Evolutionary conservation across 202 grass and related monocot species (phyloP).

Genomic region (Setaria italica): DNA sequence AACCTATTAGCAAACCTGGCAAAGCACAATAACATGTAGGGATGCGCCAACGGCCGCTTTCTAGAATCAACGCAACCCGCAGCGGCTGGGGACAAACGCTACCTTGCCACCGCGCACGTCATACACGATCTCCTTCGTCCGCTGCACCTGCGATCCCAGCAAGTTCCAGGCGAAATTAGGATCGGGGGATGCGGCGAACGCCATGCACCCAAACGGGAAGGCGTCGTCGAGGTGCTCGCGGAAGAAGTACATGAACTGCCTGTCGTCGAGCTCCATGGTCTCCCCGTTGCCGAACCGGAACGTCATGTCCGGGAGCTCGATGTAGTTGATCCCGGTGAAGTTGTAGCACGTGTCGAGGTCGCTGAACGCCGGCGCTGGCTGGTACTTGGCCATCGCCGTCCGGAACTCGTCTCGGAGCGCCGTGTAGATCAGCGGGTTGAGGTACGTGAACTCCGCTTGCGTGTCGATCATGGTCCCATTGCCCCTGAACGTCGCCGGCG

Average conservation of each 20-base stretch:
- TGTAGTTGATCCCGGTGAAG: neutral
- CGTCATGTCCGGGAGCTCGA: neutral
- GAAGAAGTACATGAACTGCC: slow-evolving; percentile 40
- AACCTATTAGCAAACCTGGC: too few species aligned
- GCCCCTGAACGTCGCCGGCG: neutral
- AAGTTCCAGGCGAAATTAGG: neutral
- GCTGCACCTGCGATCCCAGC: slow-evolving; percentile 1
- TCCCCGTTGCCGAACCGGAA: slow-evolving; percentile 26
- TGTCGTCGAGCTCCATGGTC: neutral
- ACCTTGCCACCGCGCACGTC: slow-evolving; percentile 16
- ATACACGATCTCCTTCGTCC: slow-evolving; percentile 37
- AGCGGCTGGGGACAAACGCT: slow-evolving; percentile 20
- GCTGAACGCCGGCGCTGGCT: neutral
- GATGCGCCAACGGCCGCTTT: neutral
- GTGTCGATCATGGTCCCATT: neutral
- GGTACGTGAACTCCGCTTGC: neutral
- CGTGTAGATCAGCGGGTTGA: slow-evolving; percentile 19
- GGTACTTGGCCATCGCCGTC: slow-evolving; percentile 4
- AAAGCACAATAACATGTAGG: neutral
- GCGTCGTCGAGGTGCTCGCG: neutral
- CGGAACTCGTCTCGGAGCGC: slow-evolving; percentile 7
- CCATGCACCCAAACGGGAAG: slow-evolving; percentile 45
- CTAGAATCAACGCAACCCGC: slow-evolving; percentile 2
- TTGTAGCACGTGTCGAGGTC: slow-evolving; percentile 53
- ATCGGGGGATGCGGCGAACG: slow-evolving; percentile 1